Evolutionary conservation across 495 filamentous ascomycete species (phyloP).

Genomic region (Umbilicaria muhlenbergii): DNA sequence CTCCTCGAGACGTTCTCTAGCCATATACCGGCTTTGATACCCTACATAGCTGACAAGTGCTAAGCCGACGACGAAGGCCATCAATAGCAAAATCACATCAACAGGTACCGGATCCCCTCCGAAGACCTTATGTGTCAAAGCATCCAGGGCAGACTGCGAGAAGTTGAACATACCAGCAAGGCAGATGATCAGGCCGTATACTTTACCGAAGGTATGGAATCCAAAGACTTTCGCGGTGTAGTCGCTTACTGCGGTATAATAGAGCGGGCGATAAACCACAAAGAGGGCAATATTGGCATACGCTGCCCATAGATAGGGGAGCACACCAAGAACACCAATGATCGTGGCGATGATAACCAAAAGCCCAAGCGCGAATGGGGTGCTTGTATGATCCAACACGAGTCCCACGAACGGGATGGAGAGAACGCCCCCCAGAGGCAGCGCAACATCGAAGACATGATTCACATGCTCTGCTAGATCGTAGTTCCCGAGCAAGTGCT

Average conservation of each 20-base stretch:
- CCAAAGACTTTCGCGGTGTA: constrained; percentile 94
- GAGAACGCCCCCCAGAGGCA: constrained; percentile 73
- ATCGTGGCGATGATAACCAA: constrained; percentile 57
- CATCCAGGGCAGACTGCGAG: constrained; percentile 67
- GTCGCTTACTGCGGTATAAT: constrained; percentile 46
- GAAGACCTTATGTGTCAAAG: constrained; percentile 59
- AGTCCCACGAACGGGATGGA: constrained; percentile 79
- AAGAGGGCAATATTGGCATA: constrained; percentile 74
- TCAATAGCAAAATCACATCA: constrained; percentile 48
- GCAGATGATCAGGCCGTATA: constrained; percentile 92
- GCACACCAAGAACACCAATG: constrained; percentile 67
- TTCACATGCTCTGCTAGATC: constrained; percentile 53
- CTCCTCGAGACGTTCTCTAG: constrained; percentile 17
- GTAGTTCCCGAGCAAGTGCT: constrained; percentile 49
- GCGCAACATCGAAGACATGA: constrained; percentile 71
- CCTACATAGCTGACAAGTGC: constrained; percentile 47
- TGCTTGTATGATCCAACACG: constrained; percentile 64
- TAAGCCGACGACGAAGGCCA: constrained; percentile 43
- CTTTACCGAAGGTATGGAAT: constrained; percentile 85
- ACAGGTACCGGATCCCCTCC: constrained; percentile 60
- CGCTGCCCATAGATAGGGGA: constrained; percentile 51
- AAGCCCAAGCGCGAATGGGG: constrained; percentile 52
- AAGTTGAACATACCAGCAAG: constrained; percentile 79
- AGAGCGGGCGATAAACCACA: constrained; percentile 39
- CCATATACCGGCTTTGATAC: constrained; percentile 13